Evolutionary conservation across 495 filamentous ascomycete species (phyloP), one percentile per base, ranked within the genome.

Genomic region (Rusavskia elegans): DNA sequence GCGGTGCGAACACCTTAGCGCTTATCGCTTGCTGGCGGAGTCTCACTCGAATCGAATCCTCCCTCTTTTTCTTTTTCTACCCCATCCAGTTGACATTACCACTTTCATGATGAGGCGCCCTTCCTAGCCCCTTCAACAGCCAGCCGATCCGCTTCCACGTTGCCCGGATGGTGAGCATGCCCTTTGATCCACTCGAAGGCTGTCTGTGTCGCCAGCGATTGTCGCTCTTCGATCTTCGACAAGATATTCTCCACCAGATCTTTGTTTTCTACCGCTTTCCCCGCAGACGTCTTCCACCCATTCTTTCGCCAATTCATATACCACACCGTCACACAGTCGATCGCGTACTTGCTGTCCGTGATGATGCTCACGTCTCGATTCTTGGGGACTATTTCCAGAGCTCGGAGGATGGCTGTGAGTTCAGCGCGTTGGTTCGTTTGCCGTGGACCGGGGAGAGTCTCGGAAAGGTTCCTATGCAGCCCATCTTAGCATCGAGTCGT

Each of bases 401-500:
- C 86, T 48, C 90, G 83, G 5, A 84, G 70, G 54, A 96, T 82
- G 0, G 89, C 92, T 3, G 87, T 89, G 50, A 98, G 71, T 65
- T 98, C 92, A 16, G 92, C 92, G 5, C 92, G 87, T 64, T 96
- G 85, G 63, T 97, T 98, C 1, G 92, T 96, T 63, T 98, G 92
- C 10, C 71, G 65, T 11, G 71, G 66, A 37, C 90, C 90, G 39
- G 68, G 59, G 2, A 98, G 73, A 16, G 80, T 77, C 61, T 95
- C 90, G 19, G 86, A 89, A 50, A 95, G 73, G 64, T 96, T 98
- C 62, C 85, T 87, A 61, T 65, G 54, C 51, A 30, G 42, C 65
- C 27, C 42, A 49, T 23, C 30, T 19, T 27, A 36, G 51, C 49
- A 36, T 35, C 39, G 16, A 20, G 35, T 44, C 19, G 13, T 52